These are phyloP conservation scores for Mikania micrantha DNA, from an alignment of 129 eudicot species.

Conservation along the genomic window DNA sequence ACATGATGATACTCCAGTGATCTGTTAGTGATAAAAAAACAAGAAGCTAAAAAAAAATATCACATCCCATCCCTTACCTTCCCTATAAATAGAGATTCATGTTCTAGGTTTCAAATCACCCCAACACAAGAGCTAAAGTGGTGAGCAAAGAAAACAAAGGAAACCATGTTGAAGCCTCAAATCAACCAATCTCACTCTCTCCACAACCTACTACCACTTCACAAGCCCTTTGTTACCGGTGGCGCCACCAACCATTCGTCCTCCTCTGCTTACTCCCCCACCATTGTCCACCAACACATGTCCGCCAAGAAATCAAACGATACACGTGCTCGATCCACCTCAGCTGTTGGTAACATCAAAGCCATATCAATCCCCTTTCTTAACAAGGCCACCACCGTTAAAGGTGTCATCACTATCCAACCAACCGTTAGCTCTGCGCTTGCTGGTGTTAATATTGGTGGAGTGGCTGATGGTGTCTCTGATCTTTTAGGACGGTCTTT, in stretches of 20 bases:
- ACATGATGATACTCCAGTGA: too few relatives aligned
- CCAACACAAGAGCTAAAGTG: neutral
- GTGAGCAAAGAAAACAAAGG: neutral
- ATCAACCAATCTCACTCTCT: constrained; percentile 19
- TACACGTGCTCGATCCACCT: constrained; percentile 11
- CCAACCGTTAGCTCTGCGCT: too few relatives aligned
- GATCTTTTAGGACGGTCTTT: constrained; percentile 46
- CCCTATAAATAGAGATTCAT: constrained; percentile 11
- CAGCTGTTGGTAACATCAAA: constrained; percentile 8
- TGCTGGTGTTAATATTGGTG: too few relatives aligned
- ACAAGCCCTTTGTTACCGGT: constrained; percentile 15
- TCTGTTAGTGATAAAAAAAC: too few relatives aligned
- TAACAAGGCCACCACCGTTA: neutral
- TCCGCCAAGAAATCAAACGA: constrained; percentile 16
- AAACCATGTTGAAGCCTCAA: constrained; percentile 25
- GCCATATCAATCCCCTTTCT: neutral
- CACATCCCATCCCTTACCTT: too few relatives aligned
- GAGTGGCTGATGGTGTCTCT: constrained; percentile 23
- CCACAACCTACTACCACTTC: constrained; percentile 23
- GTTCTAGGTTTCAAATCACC: neutral
- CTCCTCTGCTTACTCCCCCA: constrained; percentile 22
- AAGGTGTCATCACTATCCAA: too few relatives aligned
- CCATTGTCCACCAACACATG: neutral
- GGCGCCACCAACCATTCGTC: constrained; percentile 22
- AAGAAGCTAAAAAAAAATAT: too few relatives aligned